Percentiles rank a stretch among this genome's conserved stretches.
phyloP scores from a whole-genome alignment of 2,329 filamentous ascomycete genomes.

The Shiraia sp. region DNA sequence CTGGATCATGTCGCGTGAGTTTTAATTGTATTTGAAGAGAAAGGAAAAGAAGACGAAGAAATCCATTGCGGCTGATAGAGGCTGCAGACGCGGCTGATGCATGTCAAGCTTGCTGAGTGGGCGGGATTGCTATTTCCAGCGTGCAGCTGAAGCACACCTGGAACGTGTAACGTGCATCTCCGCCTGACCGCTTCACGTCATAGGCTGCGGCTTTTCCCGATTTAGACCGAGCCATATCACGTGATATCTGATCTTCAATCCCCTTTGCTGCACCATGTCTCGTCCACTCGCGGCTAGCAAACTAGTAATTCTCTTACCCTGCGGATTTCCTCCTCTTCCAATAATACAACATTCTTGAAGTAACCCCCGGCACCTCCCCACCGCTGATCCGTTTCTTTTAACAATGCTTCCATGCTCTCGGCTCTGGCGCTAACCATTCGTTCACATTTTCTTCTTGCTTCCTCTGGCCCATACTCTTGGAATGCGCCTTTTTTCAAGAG shows the following conservation, averaged over 20 bases:
- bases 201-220: neutral
- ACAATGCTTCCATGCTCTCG: slow-evolving; percentile 35
- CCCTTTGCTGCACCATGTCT: neutral
- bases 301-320: slow-evolving; percentile 12
- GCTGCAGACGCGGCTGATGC: slow-evolving; percentile 1
- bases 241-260: neutral
- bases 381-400: slow-evolving; percentile 18
- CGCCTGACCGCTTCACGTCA: neutral
- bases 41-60: neutral
- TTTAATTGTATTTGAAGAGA: neutral
- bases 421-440: slow-evolving; percentile 42
- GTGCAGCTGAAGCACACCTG: slow-evolving; percentile 6
- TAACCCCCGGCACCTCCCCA: slow-evolving; percentile 28
- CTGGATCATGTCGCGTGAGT: neutral
- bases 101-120: slow-evolving; percentile 4
- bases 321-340: slow-evolving; percentile 17
- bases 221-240: neutral
- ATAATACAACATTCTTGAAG: slow-evolving; percentile 16
- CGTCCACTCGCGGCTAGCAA: slow-evolving; percentile 5
- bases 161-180: neutral
- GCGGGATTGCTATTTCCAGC: slow-evolving; percentile 7
- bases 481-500: slow-evolving; percentile 57
- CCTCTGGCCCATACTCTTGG: slow-evolving; percentile 28
- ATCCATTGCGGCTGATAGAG: neutral
- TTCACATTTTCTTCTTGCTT: slow-evolving; percentile 29